Evolutionary conservation across 2,329 filamentous ascomycete species (phyloP).

Genomic region (Ceratocystis colombiana): DNA sequence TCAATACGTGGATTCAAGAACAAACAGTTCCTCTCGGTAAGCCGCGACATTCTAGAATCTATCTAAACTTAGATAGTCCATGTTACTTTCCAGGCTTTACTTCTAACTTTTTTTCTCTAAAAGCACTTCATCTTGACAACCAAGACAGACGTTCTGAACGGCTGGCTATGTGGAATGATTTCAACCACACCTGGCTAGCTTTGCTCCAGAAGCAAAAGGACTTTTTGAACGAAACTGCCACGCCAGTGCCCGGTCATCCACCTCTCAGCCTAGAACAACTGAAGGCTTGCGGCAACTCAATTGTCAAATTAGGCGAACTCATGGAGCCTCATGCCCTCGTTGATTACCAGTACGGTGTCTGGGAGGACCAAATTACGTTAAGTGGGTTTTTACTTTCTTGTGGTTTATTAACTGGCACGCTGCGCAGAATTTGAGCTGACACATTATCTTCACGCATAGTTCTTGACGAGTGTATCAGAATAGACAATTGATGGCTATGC

Average conservation of each 20-base stretch:
- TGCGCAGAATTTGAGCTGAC: constrained; percentile 12
- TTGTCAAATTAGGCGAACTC: constrained; percentile 72
- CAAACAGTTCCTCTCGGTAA: constrained; percentile 17
- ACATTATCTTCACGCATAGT: background rate
- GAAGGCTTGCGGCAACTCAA: constrained; percentile 68
- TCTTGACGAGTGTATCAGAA: constrained; percentile 12
- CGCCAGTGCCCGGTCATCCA: constrained; percentile 47
- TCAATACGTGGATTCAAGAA: constrained; percentile 1
- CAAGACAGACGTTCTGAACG: constrained; percentile 42
- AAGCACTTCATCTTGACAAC: constrained; percentile 26
- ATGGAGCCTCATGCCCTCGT: constrained; percentile 89
- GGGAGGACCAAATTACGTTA: constrained; percentile 82
- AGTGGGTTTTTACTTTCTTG: constrained; percentile 46
- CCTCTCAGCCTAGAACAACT: constrained; percentile 54
- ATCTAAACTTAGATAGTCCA: background rate
- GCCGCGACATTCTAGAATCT: background rate
- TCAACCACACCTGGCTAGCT: constrained; percentile 85
- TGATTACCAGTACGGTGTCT: constrained; percentile 94
- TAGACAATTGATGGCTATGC: background rate
- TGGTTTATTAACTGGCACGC: constrained; percentile 21
- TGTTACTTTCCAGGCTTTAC: background rate
- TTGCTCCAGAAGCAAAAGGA: constrained; percentile 77
- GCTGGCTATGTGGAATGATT: constrained; percentile 81
- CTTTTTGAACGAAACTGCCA: constrained; percentile 51
- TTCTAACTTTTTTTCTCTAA: background rate